Evolutionary conservation across 2,329 filamentous ascomycete species (phyloP), one percentile per base, ranked within the genome.

Genomic region (Cordyceps javanica): DNA sequence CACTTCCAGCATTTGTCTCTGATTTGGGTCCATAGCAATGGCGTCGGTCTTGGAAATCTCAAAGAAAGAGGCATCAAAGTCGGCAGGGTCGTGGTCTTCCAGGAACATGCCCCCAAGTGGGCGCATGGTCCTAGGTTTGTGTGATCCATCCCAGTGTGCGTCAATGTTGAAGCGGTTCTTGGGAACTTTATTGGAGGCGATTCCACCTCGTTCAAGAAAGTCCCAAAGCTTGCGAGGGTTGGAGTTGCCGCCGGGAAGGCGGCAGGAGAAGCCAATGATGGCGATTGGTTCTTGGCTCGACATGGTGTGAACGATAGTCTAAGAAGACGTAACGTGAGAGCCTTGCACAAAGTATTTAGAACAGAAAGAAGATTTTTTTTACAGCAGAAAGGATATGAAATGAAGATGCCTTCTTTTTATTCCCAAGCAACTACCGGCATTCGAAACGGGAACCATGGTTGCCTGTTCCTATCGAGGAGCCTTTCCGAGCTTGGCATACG

Each of bases 201-300:
- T 66, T 0, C 67, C 59, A 6, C 71, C 70, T 0, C 63, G 38
- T 16, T 62, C 56, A 1, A 76, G 61, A 50, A 74, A 69, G 2
- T 73, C 62, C 73, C 75, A 77, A 2, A 76, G 64, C 42, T 67
- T 65, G 2, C 63, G 49, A 19, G 48, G 49, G 23, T 59, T 1
- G 72, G 71, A 2, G 65, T 67, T 32, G 62, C 65, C 36, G 67
- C 75, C 75, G 0, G 75, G 73, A 2, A 77, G 71, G 1, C 75
- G 70, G 62, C 74, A 77, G 3, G 68, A 73, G 7, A 72, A 66
- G 26, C 75, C 75, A 10, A 79, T 65, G 14, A 79, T 67, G 25
- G 75, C 77, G 25, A 78, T 69, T 21, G 64, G 67, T 21, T 42
- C 45, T 56, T 58, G 55, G 28, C 6, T 13, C 49, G 49, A 39